Percentiles rank a stretch among this genome's conserved stretches.
These are phyloP conservation scores for Aspergillus affinis DNA, from an alignment of 495 filamentous ascomycete genomes.

Conservation along the genomic window DNA sequence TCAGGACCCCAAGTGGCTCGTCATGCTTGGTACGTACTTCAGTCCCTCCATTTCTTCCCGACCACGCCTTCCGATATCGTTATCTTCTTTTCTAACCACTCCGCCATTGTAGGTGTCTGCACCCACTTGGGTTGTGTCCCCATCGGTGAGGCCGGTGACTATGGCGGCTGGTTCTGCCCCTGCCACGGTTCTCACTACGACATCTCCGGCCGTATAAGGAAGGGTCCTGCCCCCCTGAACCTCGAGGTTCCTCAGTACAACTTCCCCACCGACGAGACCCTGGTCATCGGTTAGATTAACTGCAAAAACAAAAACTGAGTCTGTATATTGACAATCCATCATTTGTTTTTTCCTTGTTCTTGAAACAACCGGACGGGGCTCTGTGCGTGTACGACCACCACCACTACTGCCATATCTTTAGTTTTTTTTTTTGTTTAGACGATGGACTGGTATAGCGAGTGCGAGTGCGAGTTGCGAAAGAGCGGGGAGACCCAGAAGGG, in stretches of 20 bases:
- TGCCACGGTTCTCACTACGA: constrained; percentile 99
- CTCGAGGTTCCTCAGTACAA: constrained; percentile 91
- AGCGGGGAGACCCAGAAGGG: constrained; percentile 5
- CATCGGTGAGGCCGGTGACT: constrained; percentile 98
- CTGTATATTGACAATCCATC: not conserved
- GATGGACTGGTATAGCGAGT: not conserved
- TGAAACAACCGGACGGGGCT: not conserved
- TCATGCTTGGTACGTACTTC: constrained; percentile 87
- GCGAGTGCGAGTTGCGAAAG: too few relatives aligned
- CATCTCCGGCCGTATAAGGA: constrained; percentile 94
- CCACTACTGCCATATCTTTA: not conserved
- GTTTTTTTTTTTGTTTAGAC: not conserved
- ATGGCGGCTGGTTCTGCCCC: constrained; percentile 99
- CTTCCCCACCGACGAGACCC: constrained; percentile 75
- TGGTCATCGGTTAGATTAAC: constrained; percentile 71
- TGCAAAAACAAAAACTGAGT: not conserved
- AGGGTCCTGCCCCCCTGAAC: constrained; percentile 95
- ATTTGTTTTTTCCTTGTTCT: not conserved
- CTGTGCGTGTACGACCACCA: not conserved
- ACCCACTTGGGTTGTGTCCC: constrained; percentile 98
- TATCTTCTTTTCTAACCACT: not conserved
- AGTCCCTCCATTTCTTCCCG: too few relatives aligned
- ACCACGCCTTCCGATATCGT: constrained; percentile 2
- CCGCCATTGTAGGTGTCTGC: constrained; percentile 71
- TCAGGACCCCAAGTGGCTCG: constrained; percentile 96